These are phyloP conservation scores for Hypericum perforatum DNA, from an alignment of 345 rosid species.

Conservation along the genomic window DNA sequence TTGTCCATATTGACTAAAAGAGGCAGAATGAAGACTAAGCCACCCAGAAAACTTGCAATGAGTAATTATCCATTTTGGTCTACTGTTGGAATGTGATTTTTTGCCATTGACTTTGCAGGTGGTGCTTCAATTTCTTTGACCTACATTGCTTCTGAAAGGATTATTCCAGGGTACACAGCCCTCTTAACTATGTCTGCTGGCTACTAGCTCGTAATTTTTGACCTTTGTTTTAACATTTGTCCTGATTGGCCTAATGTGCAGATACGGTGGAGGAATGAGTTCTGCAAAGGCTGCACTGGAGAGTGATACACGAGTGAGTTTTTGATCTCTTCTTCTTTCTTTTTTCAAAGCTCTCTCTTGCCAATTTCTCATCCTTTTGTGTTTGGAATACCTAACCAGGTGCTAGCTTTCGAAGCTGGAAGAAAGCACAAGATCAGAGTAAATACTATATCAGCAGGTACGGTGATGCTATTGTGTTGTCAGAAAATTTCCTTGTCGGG, in stretches of 20 bases:
- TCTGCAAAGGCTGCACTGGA: constrained; percentile 96
- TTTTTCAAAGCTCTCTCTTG: neutral
- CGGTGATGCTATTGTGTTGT: too few relatives aligned
- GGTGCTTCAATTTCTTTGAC: constrained; percentile 6
- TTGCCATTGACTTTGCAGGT: neutral
- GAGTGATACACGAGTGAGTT: constrained; percentile 75
- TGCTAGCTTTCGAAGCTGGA: constrained; percentile 72
- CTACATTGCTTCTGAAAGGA: constrained; percentile 11
- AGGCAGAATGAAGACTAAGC: too few relatives aligned
- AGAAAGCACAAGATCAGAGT: constrained; percentile 60
- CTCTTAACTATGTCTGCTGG: too few relatives aligned
- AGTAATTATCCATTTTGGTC: too few relatives aligned
- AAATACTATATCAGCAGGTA: constrained; percentile 68
- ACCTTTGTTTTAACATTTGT: neutral
- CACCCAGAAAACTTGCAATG: too few relatives aligned
- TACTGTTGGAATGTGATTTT: too few relatives aligned
- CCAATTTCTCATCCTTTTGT: neutral
- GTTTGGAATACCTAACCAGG: constrained; percentile 25
- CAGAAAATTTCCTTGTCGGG: too few relatives aligned
- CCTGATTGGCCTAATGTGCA: constrained; percentile 14
- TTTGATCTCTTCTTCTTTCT: constrained; percentile 1
- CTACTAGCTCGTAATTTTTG: neutral
- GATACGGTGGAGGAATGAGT: constrained; percentile 99
- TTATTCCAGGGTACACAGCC: constrained; percentile 59
- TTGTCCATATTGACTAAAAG: neutral